Conservation (phyloP, 164 flowering plant species). For the Cinnamomum chago region DNA sequence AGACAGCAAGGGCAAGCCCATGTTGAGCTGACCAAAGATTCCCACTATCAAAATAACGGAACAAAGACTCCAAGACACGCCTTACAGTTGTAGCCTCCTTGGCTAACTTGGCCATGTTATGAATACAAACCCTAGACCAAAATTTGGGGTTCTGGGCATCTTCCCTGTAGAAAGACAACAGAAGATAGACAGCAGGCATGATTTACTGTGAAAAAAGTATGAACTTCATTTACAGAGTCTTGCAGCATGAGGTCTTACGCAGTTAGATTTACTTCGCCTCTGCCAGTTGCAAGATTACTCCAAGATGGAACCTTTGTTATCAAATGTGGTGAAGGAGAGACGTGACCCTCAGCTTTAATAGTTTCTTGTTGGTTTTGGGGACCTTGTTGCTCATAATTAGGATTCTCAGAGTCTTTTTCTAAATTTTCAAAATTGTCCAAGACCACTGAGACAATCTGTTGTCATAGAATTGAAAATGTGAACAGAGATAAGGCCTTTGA, state of each 20-base stretch:
- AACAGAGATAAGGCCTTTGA: too few species aligned
- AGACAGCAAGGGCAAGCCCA: conserved; percentile 76
- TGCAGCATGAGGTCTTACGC: conserved; percentile 36
- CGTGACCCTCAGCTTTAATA: conserved; percentile 54
- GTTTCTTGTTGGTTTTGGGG: conserved; percentile 17
- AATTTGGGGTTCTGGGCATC: conserved; percentile 64
- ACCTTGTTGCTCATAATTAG: conserved; percentile 20
- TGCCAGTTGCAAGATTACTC: conserved; percentile 56
- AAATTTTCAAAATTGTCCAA: conserved; percentile 70
- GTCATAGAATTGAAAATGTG: background rate
- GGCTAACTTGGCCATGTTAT: conserved; percentile 87
- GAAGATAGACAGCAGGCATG: conserved; percentile 1
- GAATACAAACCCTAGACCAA: conserved; percentile 88
- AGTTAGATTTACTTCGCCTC: conserved; percentile 48
- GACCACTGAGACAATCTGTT: conserved; percentile 72
- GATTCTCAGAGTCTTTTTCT: conserved; percentile 26
- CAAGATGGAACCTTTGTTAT: conserved; percentile 63
- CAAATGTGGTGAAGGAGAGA: conserved; percentile 30
- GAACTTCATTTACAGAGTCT: conserved; percentile 1
- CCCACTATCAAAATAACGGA: conserved; percentile 77
- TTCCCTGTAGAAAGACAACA: conserved; percentile 41
- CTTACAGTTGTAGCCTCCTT: conserved; percentile 89
- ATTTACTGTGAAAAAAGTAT: background rate
- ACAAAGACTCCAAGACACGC: conserved; percentile 82
- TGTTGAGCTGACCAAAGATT: conserved; percentile 64